These are phyloP conservation scores for Neurospora crassa DNA, from an alignment of 2,329 filamentous ascomycete genomes.

Conservation along the genomic window DNA sequence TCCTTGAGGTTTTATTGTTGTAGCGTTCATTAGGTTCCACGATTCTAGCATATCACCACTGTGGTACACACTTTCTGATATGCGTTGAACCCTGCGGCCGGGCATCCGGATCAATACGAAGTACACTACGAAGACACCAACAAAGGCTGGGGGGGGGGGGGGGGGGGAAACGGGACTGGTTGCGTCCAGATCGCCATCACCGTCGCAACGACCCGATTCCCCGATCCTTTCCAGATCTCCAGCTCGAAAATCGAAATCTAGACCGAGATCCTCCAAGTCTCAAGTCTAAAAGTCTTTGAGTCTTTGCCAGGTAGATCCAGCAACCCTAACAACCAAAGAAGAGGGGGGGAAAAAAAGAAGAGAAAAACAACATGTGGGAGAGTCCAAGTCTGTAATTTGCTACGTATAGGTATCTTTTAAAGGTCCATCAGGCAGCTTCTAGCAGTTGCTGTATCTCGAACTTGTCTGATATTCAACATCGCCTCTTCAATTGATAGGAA, in stretches of 20 bases:
- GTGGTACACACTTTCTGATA: not conserved
- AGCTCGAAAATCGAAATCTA: not conserved
- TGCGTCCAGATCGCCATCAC: not conserved
- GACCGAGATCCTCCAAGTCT: not conserved
- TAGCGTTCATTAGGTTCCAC: not conserved
- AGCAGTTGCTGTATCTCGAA: not conserved
- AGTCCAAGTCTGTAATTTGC: not conserved
- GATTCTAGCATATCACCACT: not conserved
- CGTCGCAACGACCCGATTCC: not conserved
- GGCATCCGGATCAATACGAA: not conserved
- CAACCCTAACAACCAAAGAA: not conserved
- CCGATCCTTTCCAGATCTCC: not conserved
- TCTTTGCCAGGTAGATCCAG: not conserved
- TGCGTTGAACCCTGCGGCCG: not conserved
- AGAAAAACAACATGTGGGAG: not conserved
- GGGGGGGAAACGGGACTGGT: not conserved
- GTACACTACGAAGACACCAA: not conserved
- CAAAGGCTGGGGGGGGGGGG: not conserved
- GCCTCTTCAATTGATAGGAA: too few relatives aligned
- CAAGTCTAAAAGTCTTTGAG: not conserved
- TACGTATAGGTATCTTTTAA: not conserved
- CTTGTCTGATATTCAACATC: not conserved
- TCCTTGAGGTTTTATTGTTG: not conserved
- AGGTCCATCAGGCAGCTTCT: not conserved
- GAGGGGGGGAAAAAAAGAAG: too few relatives aligned